Evolutionary conservation across 2,329 filamentous ascomycete genomes (phyloP).

Genomic region (Volutella citrinella): DNA sequence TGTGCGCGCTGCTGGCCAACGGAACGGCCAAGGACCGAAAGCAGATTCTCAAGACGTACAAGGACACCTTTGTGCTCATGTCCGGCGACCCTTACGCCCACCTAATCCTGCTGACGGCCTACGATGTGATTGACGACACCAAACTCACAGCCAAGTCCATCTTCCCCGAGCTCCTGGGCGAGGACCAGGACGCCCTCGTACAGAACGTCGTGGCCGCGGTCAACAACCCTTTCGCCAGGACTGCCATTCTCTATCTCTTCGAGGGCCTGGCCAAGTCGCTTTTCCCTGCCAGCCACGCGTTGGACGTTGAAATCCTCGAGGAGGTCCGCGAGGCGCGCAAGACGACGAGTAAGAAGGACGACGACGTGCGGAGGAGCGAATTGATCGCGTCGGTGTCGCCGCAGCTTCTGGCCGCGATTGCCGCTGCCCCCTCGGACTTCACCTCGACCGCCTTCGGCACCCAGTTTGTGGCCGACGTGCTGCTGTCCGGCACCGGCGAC

Average conservation of each 20-base stretch:
- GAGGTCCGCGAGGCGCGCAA: conserved; percentile 78
- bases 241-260: conserved; percentile 77
- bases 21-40: conserved; percentile 92
- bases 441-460: conserved; percentile 77
- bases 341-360: conserved; percentile 89
- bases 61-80: conserved; percentile 84
- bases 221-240: conserved; percentile 63
- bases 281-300: conserved; percentile 59
- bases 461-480: conserved; percentile 79
- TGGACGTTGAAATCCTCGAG: conserved; percentile 67
- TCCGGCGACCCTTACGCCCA: conserved; percentile 77
- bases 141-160: conserved; percentile 83
- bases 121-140: conserved; percentile 93
- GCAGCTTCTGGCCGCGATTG: conserved; percentile 71
- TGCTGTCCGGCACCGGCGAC: conserved; percentile 73
- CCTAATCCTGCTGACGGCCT: conserved; percentile 76
- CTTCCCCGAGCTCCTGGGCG: conserved; percentile 80
- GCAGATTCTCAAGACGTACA: conserved; percentile 81
- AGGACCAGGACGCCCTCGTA: conserved; percentile 58
- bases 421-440: conserved; percentile 64
- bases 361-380: conserved; percentile 71
- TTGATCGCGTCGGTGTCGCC: conserved; percentile 72
- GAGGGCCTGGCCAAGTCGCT: conserved; percentile 61
- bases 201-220: conserved; percentile 63
- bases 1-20: conserved; percentile 78